Conservation (phyloP, 331 rosid species). For the Phaseolus coccineus region DNA sequence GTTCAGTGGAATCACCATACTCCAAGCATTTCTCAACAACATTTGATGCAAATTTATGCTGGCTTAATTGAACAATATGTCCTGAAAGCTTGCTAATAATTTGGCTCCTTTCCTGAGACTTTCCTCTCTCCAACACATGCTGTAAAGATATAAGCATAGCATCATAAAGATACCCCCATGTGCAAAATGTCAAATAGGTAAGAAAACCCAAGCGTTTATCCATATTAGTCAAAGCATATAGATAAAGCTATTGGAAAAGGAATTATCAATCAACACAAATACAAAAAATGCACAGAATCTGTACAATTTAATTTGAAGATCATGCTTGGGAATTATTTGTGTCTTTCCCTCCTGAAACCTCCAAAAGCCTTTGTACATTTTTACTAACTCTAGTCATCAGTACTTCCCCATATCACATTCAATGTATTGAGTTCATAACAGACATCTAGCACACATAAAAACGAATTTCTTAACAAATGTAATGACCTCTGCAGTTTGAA, state of each 20-base stretch:
- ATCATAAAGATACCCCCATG: constrained; percentile 2
- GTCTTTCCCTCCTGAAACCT: background rate
- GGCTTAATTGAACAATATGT: constrained; percentile 56
- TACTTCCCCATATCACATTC: background rate
- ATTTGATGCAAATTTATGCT: constrained; percentile 61
- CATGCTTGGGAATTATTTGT: background rate
- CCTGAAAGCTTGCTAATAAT: constrained; percentile 65
- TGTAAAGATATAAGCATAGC: constrained; percentile 37
- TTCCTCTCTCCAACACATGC: constrained; percentile 78
- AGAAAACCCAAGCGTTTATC: constrained; percentile 13
- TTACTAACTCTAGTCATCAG: constrained; percentile 4
- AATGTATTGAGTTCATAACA: background rate
- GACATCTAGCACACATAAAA: background rate
- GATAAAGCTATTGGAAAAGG: no score
- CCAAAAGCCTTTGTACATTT: background rate
- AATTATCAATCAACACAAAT: no score
- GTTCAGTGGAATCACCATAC: constrained; percentile 57
- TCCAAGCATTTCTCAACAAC: constrained; percentile 75
- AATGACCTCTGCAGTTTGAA: background rate
- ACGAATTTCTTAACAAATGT: background rate
- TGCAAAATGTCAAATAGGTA: constrained; percentile 7
- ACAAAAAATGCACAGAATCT: no score
- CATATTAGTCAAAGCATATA: background rate
- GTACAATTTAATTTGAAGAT: no score
- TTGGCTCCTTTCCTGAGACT: constrained; percentile 64